Percentiles rank a stretch among this genome's conserved stretches.
phyloP scores from a whole-genome alignment of 2,329 filamentous ascomycete species.

The Colletotrichum sp. region DNA sequence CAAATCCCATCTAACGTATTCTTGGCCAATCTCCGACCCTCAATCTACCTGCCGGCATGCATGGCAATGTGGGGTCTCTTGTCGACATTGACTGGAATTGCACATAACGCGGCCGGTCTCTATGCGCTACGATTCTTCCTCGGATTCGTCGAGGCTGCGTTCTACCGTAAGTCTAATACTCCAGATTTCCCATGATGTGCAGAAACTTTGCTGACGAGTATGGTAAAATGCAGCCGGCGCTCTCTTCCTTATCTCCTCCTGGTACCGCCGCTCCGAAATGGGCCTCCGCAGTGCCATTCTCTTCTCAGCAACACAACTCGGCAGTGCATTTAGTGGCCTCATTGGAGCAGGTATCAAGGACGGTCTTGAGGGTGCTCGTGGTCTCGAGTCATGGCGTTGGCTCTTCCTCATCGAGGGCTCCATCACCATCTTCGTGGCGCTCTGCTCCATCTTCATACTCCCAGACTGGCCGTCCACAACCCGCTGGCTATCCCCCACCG shows the following conservation, averaged over 20 bases:
- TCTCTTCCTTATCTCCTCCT: slow-evolving; percentile 48
- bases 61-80: slow-evolving; percentile 25
- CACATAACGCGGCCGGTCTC: slow-evolving; percentile 48
- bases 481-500: background rate
- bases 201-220: background rate
- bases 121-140: slow-evolving; percentile 71
- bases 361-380: slow-evolving; percentile 46
- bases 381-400: slow-evolving; percentile 56
- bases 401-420: slow-evolving; percentile 52
- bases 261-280: slow-evolving; percentile 51
- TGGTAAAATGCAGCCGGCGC: slow-evolving; percentile 45
- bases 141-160: slow-evolving; percentile 57
- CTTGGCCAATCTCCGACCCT: slow-evolving; percentile 33
- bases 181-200: background rate
- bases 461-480: background rate
- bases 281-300: slow-evolving; percentile 43
- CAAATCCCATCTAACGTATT: slow-evolving; percentile 34
- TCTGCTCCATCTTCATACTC: slow-evolving; percentile 25
- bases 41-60: slow-evolving; percentile 42
- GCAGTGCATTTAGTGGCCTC: slow-evolving; percentile 33
- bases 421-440: slow-evolving; percentile 41
- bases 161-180: background rate
- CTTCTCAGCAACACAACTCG: slow-evolving; percentile 33
- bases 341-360: slow-evolving; percentile 35
- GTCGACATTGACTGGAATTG: background rate